Conservation (phyloP, 768 basidiomycete genomes). For the Scleroderma bovista region DNA sequence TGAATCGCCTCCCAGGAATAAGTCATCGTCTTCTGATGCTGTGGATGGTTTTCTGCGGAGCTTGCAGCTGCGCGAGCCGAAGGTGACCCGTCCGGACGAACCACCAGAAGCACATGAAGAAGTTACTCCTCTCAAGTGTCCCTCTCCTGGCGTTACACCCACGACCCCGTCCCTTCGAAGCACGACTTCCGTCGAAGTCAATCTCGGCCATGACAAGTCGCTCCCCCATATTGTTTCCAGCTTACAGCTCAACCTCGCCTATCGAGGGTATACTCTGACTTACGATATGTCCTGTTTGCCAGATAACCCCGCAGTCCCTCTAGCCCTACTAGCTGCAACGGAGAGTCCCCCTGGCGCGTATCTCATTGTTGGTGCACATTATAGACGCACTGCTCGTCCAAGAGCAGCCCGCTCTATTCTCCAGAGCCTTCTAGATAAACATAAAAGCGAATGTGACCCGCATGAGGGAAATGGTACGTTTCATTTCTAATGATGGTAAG, state of each 20-base stretch:
- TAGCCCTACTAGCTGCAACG: constrained; percentile 22
- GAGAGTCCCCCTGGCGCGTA: constrained; percentile 29
- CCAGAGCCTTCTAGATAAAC: constrained; percentile 15
- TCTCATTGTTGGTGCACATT: constrained; percentile 26
- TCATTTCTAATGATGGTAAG: constrained; percentile 7
- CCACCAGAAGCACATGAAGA: constrained; percentile 5
- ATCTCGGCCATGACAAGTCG: neutral
- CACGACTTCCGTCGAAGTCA: neutral
- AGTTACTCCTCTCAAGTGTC: constrained; percentile 9
- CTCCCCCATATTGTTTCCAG: constrained; percentile 1
- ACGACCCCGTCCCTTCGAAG: neutral
- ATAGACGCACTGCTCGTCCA: constrained; percentile 29
- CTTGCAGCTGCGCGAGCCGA: constrained; percentile 13
- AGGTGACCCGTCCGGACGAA: neutral
- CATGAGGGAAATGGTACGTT: constrained; percentile 17
- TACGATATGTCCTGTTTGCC: constrained; percentile 25
- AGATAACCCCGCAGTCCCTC: constrained; percentile 24
- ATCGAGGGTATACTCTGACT: constrained; percentile 24
- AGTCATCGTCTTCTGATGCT: neutral
- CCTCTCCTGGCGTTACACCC: constrained; percentile 5
- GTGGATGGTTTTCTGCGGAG: constrained; percentile 22
- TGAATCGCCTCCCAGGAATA: neutral
- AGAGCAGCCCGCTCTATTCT: constrained; percentile 25
- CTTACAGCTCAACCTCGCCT: constrained; percentile 18
- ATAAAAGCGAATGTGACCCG: neutral